phyloP scores from a whole-genome alignment of 345 rosid species.

The Iberis pinnata region DNA sequence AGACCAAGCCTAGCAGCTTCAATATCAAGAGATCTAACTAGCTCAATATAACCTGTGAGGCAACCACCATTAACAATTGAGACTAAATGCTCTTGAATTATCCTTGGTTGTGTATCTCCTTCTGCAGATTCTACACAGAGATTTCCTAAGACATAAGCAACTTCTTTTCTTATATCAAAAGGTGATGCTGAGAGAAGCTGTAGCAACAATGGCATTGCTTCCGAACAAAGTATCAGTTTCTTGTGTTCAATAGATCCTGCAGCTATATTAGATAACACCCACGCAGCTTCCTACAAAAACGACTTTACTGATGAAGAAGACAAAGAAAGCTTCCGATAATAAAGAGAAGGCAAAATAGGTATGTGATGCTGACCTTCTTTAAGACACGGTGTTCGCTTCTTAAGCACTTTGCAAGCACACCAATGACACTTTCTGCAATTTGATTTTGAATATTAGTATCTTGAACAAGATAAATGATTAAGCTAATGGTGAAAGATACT shows the following conservation, averaged over 20 bases:
- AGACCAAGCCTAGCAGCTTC: constrained; percentile 90
- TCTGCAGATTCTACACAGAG: constrained; percentile 84
- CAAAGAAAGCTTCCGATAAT: background rate
- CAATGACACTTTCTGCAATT: constrained; percentile 49
- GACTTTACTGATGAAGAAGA: constrained; percentile 1
- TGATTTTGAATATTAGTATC: constrained; percentile 16
- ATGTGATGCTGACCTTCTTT: constrained; percentile 60
- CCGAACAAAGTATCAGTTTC: constrained; percentile 58
- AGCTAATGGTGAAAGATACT: constrained; percentile 23
- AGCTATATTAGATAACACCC: constrained; percentile 94
- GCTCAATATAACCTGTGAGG: constrained; percentile 72
- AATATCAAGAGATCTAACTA: constrained; percentile 75
- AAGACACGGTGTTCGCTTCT: constrained; percentile 84
- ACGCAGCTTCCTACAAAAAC: constrained; percentile 71
- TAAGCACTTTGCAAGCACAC: constrained; percentile 73
- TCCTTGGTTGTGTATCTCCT: constrained; percentile 52
- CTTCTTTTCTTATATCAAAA: constrained; percentile 84
- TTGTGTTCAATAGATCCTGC: constrained; percentile 88
- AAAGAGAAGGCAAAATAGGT: background rate
- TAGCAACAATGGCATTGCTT: constrained; percentile 57
- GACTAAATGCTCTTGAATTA: constrained; percentile 65
- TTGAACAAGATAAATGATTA: constrained; percentile 12
- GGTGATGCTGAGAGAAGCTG: constrained; percentile 71
- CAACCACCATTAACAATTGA: constrained; percentile 73
- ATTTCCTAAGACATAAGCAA: constrained; percentile 83